phyloP scores from a whole-genome alignment of 371 early-diverging fungal genomes.

The Mucor mucedo region DNA sequence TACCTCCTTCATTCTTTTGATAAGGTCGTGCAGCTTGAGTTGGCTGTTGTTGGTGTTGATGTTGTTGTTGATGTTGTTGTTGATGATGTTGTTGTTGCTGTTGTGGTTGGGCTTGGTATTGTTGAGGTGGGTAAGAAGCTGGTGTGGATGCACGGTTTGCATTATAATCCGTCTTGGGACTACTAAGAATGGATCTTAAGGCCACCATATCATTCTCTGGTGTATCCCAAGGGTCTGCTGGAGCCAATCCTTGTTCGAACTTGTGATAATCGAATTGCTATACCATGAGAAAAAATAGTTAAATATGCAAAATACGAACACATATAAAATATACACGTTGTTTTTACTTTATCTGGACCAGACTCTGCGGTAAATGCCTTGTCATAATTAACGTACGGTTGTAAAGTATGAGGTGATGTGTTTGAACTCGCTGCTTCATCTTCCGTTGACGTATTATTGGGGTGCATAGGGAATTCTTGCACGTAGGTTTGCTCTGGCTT shows the following conservation, averaged over 20 bases:
- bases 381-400: conserved; percentile 3
- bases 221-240: conserved; percentile 78
- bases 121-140: conserved; percentile 17
- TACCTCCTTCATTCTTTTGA: conserved; percentile 38
- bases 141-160: conserved; percentile 11
- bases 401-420: conserved; percentile 12
- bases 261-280: conserved; percentile 61
- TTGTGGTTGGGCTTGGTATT: conserved; percentile 8
- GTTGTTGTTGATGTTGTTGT: conserved; percentile 12
- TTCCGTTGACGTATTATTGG: background rate
- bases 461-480: conserved; percentile 33
- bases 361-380: background rate
- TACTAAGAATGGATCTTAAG: conserved; percentile 49
- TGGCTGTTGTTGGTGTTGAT: conserved; percentile 13
- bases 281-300: background rate
- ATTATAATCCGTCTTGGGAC: conserved; percentile 21
- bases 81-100: conserved; percentile 8
- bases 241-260: conserved; percentile 74
- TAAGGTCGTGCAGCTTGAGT: conserved; percentile 13
- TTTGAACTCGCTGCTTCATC: conserved; percentile 1
- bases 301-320: background rate
- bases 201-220: conserved; percentile 61
- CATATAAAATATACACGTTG: background rate
- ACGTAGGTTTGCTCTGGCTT: conserved; percentile 48
- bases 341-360: conserved; percentile 17